Evolutionary conservation across 2,329 filamentous ascomycete species (phyloP).

Genomic region (Pestalotiopsis sp.): DNA sequence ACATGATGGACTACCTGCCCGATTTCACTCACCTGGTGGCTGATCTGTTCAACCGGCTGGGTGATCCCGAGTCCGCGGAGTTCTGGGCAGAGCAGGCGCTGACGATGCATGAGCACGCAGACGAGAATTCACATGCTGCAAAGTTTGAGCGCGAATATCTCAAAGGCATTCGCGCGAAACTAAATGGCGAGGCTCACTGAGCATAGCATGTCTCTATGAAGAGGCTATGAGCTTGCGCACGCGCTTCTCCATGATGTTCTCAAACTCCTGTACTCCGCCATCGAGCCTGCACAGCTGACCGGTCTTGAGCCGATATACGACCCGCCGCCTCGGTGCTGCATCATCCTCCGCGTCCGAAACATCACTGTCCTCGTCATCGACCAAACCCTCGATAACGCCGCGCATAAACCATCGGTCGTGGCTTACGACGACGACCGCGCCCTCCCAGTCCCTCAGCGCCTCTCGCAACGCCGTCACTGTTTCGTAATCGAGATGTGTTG

Average conservation of each 20-base stretch:
- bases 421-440: slow-evolving; percentile 75
- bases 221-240: slow-evolving; percentile 34
- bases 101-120: not conserved
- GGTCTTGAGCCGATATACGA: slow-evolving; percentile 62
- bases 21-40: slow-evolving; percentile 4
- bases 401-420: slow-evolving; percentile 84
- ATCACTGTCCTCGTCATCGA: slow-evolving; percentile 39
- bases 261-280: slow-evolving; percentile 67
- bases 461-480: slow-evolving; percentile 73
- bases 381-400: slow-evolving; percentile 68
- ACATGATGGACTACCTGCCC: slow-evolving; percentile 12
- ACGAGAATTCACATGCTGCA: slow-evolving; percentile 4
- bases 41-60: not conserved
- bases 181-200: not conserved
- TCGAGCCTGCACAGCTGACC: slow-evolving; percentile 59
- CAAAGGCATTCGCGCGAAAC: not conserved
- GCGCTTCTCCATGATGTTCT: slow-evolving; percentile 62
- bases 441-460: slow-evolving; percentile 69
- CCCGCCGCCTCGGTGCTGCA: slow-evolving; percentile 46
- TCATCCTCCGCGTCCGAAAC: slow-evolving; percentile 46
- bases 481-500: slow-evolving; percentile 83
- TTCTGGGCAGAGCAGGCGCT: slow-evolving; percentile 5
- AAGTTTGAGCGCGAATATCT: not conserved
- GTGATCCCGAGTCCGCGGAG: not conserved
- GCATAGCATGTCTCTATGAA: not conserved